Evolutionary conservation across 345 rosid genomes (phyloP).

Genomic region (Dipteronia sinensis): DNA sequence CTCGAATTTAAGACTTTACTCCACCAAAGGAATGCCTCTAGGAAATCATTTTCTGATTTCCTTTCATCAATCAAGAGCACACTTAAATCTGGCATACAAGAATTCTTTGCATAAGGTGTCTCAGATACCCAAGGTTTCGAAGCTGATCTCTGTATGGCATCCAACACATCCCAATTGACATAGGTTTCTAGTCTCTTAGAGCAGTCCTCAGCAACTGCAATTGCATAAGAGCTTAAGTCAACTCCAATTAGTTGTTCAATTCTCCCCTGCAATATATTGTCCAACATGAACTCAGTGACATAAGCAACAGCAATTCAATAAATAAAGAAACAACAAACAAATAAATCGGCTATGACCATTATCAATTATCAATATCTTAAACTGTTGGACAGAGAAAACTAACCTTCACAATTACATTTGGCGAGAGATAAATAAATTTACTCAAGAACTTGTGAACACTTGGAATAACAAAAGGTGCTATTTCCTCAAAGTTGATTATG

Average conservation of each 20-base stretch:
- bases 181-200: slow-evolving; percentile 27
- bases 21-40: slow-evolving; percentile 45
- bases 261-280: slow-evolving; percentile 32
- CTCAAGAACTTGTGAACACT: slow-evolving; percentile 23
- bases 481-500: slow-evolving; percentile 24
- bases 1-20: slow-evolving; percentile 36
- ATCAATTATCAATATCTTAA: not conserved
- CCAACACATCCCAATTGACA: slow-evolving; percentile 38
- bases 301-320: not conserved
- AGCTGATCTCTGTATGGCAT: slow-evolving; percentile 47
- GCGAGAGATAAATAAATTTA: slow-evolving; percentile 39
- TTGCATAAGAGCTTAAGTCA: slow-evolving; percentile 28
- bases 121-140: slow-evolving; percentile 43
- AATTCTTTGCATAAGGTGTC: slow-evolving; percentile 35
- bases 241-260: slow-evolving; percentile 40
- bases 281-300: not conserved
- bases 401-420: slow-evolving; percentile 43
- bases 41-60: slow-evolving; percentile 26
- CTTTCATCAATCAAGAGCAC: slow-evolving; percentile 37
- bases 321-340: not conserved
- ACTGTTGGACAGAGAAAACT: slow-evolving; percentile 7
- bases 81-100: slow-evolving; percentile 39
- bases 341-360: not conserved
- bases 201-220: slow-evolving; percentile 48
- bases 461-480: slow-evolving; percentile 42